phyloP scores from a whole-genome alignment of 495 filamentous ascomycete genomes.

The Chlorociboria aeruginascens region DNA sequence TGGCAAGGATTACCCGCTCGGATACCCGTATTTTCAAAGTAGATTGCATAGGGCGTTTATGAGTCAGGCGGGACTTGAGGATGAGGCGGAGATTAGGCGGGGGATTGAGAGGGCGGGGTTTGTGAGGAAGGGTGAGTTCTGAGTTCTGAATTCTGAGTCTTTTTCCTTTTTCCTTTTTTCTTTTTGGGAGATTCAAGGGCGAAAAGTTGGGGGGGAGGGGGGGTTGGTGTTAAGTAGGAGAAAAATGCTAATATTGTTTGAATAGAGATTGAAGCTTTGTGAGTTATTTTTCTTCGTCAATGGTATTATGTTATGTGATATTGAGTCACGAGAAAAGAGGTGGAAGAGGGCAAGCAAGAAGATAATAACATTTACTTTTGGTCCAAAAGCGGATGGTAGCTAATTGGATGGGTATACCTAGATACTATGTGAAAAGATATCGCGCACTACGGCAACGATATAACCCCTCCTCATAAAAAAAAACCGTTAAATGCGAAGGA shows the following conservation, averaged over 20 bases:
- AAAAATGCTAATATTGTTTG: not conserved
- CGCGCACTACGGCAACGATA: slow-evolving; percentile 79
- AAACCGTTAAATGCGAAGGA: no score
- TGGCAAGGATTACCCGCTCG: slow-evolving; percentile 77
- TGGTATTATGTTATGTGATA: not conserved
- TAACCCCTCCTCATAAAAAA: slow-evolving; percentile 21
- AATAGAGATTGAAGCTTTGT: slow-evolving; percentile 84
- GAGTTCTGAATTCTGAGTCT: no score
- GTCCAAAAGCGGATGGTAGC: slow-evolving; percentile 3
- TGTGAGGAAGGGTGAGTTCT: slow-evolving; percentile 77
- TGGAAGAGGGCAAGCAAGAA: not conserved
- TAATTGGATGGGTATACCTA: slow-evolving; percentile 24
- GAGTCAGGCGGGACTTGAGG: slow-evolving; percentile 52
- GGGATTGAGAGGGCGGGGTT: slow-evolving; percentile 72
- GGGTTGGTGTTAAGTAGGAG: no score
- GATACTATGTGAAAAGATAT: slow-evolving; percentile 93
- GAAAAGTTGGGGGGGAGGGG: no score
- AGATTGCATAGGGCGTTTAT: slow-evolving; percentile 79
- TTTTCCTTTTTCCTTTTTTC: no score
- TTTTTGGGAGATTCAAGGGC: not conserved
- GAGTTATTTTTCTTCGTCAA: slow-evolving; percentile 26
- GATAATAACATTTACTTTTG: not conserved
- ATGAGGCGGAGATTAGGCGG: slow-evolving; percentile 62
- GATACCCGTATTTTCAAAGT: slow-evolving; percentile 71
- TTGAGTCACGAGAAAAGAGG: not conserved